A percentile compares a stretch with the other conserved stretches of the same genome.
phyloP scores from a whole-genome alignment of 2,329 filamentous ascomycete species.

The Didymellaceae sp. region DNA sequence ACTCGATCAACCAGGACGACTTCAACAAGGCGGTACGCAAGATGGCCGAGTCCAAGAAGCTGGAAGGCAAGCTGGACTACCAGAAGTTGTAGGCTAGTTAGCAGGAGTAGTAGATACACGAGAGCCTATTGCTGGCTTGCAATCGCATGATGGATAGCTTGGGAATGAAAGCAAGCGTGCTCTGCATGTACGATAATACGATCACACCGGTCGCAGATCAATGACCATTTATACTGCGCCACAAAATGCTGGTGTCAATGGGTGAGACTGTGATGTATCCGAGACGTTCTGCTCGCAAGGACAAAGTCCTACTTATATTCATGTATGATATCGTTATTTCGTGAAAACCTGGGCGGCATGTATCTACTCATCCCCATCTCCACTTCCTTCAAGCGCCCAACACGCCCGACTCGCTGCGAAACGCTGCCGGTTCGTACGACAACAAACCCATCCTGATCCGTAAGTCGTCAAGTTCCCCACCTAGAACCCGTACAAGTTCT shows the following conservation, averaged over 20 bases:
- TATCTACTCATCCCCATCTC: too few species aligned
- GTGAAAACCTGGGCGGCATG: too few species aligned
- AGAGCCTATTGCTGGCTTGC: slow-evolving; percentile 22
- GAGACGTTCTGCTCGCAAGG: too few species aligned
- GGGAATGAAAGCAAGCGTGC: slow-evolving; percentile 19
- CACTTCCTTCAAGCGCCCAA: too few species aligned
- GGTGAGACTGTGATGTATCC: too few species aligned
- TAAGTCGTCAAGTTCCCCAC: too few species aligned
- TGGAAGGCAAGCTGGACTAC: slow-evolving; percentile 98
- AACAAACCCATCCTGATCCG: too few species aligned
- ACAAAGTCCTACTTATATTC: too few species aligned
- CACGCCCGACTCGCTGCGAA: too few species aligned
- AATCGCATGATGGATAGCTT: slow-evolving; percentile 23
- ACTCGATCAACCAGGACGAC: slow-evolving; percentile 96
- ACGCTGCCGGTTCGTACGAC: too few species aligned
- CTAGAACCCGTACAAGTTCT: too few species aligned
- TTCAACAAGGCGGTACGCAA: slow-evolving; percentile 99
- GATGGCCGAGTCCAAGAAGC: slow-evolving; percentile 95
- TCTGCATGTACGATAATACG: slow-evolving; percentile 38
- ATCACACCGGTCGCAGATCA: slow-evolving; percentile 19
- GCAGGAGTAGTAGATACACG: background rate
- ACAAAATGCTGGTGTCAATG: background rate
- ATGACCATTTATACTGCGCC: slow-evolving; percentile 14
- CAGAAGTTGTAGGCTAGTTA: slow-evolving; percentile 76
- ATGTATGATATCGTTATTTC: too few species aligned